These are phyloP conservation scores for Phytopythium chamaehyphon DNA, from an alignment of 352 stramenopile species.

Conservation along the genomic window DNA sequence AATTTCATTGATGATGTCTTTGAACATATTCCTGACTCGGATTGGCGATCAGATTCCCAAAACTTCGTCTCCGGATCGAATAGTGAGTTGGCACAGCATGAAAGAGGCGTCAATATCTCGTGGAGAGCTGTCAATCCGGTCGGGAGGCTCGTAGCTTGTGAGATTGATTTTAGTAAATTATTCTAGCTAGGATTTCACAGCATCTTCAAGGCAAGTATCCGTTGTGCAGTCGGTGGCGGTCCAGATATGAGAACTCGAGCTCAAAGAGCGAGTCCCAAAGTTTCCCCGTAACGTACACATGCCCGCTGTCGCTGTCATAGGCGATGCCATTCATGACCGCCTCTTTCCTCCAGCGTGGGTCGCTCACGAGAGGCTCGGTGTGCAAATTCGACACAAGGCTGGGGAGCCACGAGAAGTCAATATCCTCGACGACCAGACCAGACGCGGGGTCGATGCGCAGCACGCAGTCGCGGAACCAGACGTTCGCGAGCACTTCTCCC, in stretches of 20 bases:
- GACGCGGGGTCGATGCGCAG: constrained; percentile 71
- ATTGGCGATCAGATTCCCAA: background rate
- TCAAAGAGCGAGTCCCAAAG: constrained; percentile 86
- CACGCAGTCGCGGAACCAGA: constrained; percentile 79
- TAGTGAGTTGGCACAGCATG: background rate
- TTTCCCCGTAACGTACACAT: constrained; percentile 79
- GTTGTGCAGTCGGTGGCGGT: constrained; percentile 9
- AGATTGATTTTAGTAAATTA: background rate
- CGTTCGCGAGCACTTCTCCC: constrained; percentile 81
- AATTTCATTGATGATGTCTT: background rate
- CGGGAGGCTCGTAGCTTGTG: background rate
- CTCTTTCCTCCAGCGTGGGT: constrained; percentile 33
- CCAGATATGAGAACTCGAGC: constrained; percentile 60
- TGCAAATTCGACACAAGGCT: constrained; percentile 61
- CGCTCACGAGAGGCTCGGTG: constrained; percentile 34
- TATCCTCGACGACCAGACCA: constrained; percentile 60
- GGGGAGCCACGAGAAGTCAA: constrained; percentile 63
- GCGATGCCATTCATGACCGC: constrained; percentile 90
- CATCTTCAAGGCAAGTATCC: constrained; percentile 2
- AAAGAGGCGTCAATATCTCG: constrained; percentile 4
- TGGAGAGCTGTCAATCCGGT: constrained; percentile 5
- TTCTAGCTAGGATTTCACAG: background rate
- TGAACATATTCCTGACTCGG: background rate
- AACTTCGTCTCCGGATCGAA: background rate
- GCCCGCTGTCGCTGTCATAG: constrained; percentile 49